Evolutionary conservation across 805 yeast genomes (phyloP), one percentile per base, ranked within the genome.

Genomic region (Hanseniaspora guilliermondii): DNA sequence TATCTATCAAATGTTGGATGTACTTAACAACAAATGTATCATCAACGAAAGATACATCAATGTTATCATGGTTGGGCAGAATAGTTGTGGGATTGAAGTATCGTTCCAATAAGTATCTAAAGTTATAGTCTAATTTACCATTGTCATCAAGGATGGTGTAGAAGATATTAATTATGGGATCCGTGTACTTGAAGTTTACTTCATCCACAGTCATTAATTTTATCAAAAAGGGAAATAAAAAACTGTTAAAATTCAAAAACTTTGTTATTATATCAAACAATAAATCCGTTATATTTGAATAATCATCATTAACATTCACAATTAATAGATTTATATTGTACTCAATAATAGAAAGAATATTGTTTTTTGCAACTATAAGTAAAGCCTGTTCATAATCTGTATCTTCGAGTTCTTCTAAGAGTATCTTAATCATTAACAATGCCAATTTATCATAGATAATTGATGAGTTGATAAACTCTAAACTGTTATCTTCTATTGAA

Each of bases 1-100:
- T 61, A 3, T 64, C 60, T 3, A 67, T 70, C 37, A 67, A 57
- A 56, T 65, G 59, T 47, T 66, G 61, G 67, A 68, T 64, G 42
- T 67, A 68, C 53, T 62, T 61, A 42, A 65, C 45, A 65, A 66
- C 64, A 68, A 70, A 68, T 17, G 59, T 59, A 42, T 66, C 62
- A 37, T 59, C 58, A 5, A 61, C 56, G 7, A 59, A 53, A 1
- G 37, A 30, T 7, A 17, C 24, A 25, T 41, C 45, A 37, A 61
- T 63, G 2, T 56, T 57, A 41, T 56, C 58, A 11, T 27, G 35
- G 9, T 41, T 35, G 16, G 58, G 57, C 14, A 62, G 53, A 2
- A 66, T 60, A 4, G 65, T 64, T 22, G 68, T 68, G 7, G 56
- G 56, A 24, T 67, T 56, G 27, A 68, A 65, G 2, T 65, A 61